Conservation (phyloP, 2,329 filamentous ascomycete genomes). For the Lachnellula suecica region DNA sequence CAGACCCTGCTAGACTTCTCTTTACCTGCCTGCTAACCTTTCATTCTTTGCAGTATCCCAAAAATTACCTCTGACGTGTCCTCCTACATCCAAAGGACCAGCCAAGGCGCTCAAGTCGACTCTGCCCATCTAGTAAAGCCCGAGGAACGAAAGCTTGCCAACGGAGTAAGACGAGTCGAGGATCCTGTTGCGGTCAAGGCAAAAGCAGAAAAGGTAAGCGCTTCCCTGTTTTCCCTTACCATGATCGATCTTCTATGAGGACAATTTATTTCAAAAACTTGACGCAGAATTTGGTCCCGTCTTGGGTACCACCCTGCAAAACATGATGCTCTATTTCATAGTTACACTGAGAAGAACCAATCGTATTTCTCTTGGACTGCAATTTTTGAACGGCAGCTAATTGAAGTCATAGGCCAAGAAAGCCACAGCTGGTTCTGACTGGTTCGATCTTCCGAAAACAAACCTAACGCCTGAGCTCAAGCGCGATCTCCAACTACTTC, state of each 20-base stretch:
- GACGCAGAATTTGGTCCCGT: slow-evolving; percentile 77
- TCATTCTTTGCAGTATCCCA: slow-evolving; percentile 18
- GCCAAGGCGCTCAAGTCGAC: slow-evolving; percentile 53
- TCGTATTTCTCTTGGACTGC: slow-evolving; percentile 9
- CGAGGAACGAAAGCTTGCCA: slow-evolving; percentile 45
- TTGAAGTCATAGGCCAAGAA: slow-evolving; percentile 37
- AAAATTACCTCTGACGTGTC: slow-evolving; percentile 16
- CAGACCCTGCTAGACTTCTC: neutral
- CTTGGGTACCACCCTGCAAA: slow-evolving; percentile 73
- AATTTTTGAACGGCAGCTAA: slow-evolving; percentile 21
- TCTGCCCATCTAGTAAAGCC: slow-evolving; percentile 47
- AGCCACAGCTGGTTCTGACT: slow-evolving; percentile 73
- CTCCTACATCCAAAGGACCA: slow-evolving; percentile 52
- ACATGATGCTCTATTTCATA: slow-evolving; percentile 66
- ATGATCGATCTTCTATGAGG: slow-evolving; percentile 57
- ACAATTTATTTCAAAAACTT: slow-evolving; percentile 72
- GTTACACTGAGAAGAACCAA: slow-evolving; percentile 61
- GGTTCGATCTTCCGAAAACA: slow-evolving; percentile 87
- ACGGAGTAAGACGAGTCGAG: slow-evolving; percentile 51
- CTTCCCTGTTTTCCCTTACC: neutral
- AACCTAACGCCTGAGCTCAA: slow-evolving; percentile 82
- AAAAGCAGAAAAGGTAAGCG: slow-evolving; percentile 50
- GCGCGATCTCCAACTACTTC: slow-evolving; percentile 83
- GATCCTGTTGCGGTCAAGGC: slow-evolving; percentile 48
- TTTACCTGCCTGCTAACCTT: slow-evolving; percentile 9